Percentiles rank a stretch among this genome's conserved stretches.
phyloP scores from a whole-genome alignment of 2,329 filamentous ascomycete genomes.

The Thermothelomyces thermophilus region DNA sequence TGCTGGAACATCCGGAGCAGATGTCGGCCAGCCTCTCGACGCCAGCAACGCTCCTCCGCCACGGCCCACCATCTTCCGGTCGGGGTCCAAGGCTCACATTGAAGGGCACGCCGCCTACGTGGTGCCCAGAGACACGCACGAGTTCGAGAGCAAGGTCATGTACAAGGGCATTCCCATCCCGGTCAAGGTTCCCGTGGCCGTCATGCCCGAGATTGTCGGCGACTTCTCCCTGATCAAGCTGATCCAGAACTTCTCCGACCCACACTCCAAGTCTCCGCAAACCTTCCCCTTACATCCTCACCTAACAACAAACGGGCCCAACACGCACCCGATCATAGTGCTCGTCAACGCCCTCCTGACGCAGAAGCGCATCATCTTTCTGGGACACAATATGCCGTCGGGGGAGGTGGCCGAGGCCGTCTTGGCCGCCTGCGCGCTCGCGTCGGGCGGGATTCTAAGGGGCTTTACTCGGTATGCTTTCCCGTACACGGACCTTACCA shows the following conservation, averaged over 20 bases:
- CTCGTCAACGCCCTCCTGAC: constrained; percentile 91
- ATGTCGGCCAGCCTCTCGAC: constrained; percentile 39
- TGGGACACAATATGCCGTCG: constrained; percentile 91
- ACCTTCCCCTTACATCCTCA: constrained; percentile 84
- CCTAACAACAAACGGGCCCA: constrained; percentile 82
- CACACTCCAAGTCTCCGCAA: constrained; percentile 75
- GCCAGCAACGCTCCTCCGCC: constrained; percentile 43
- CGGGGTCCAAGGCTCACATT: constrained; percentile 56
- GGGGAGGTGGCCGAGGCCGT: constrained; percentile 98
- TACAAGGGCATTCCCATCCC: constrained; percentile 97
- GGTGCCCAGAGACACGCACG: constrained; percentile 88
- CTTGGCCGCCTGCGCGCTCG: constrained; percentile 88
- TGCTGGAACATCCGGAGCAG: constrained; percentile 52
- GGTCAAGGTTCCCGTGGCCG: constrained; percentile 89
- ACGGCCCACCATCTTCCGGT: constrained; percentile 47
- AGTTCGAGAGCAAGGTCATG: constrained; percentile 90
- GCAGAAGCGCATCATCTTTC: constrained; percentile 92
- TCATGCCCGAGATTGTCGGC: constrained; percentile 91
- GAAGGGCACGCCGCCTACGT: constrained; percentile 61
- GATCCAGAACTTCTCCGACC: constrained; percentile 84
- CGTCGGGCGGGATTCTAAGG: constrained; percentile 82
- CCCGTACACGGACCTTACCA: constrained; percentile 94
- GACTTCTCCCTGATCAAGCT: constrained; percentile 97
- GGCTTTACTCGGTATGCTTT: constrained; percentile 96
- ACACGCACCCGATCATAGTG: constrained; percentile 90